Evolutionary conservation across 352 stramenopile genomes (phyloP).

Genomic region (Phytopythium chamaehyphon): DNA sequence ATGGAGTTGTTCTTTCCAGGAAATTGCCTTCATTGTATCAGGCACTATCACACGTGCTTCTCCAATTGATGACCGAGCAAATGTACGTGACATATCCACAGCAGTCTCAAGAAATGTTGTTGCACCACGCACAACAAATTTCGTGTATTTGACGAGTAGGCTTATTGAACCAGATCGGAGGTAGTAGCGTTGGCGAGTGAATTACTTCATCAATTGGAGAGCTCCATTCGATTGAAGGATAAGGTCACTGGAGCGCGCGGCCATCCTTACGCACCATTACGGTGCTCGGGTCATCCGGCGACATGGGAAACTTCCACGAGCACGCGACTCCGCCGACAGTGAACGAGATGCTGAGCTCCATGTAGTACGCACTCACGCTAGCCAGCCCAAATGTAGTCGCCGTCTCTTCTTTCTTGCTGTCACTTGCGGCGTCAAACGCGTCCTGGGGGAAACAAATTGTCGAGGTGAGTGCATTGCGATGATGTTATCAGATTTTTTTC

Average conservation of each 20-base stretch:
- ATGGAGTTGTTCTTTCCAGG: too few species aligned
- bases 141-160: too few species aligned
- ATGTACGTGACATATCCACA: too few species aligned
- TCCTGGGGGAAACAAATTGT: not conserved
- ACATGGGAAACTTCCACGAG: slow-evolving; percentile 2
- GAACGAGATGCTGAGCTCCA: not conserved
- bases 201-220: too few species aligned
- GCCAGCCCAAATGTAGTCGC: not conserved
- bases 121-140: too few species aligned
- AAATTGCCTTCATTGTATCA: too few species aligned
- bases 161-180: too few species aligned
- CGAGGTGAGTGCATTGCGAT: not conserved
- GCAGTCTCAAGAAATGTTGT: too few species aligned
- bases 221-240: not conserved
- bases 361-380: not conserved
- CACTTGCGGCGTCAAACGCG: slow-evolving; percentile 1
- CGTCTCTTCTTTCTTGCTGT: not conserved
- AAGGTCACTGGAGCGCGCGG: not conserved
- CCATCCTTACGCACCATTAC: slow-evolving; percentile 2
- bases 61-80: too few species aligned
- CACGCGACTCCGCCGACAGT: not conserved
- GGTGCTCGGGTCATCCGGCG: not conserved
- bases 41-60: too few species aligned
- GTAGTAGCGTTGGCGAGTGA: too few species aligned
- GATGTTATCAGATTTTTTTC: not conserved